Evolutionary conservation across 495 filamentous ascomycete genomes (phyloP), one percentile per base, ranked within the genome.

Genomic region (Neurospora sp.): DNA sequence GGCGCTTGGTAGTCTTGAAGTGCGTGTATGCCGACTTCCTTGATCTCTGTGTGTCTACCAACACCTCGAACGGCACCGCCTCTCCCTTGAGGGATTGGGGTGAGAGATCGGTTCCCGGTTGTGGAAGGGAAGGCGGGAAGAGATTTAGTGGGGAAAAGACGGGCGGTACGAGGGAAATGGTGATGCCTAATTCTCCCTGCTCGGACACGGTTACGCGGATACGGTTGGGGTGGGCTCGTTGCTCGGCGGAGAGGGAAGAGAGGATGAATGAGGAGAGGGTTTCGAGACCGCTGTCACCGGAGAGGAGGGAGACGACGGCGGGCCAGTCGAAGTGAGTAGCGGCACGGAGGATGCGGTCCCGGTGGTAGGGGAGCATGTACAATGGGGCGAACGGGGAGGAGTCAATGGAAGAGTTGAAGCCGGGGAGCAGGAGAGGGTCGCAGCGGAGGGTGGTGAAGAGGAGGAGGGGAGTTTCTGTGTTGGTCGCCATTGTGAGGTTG

Each of bases 311-410:
- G 6, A 84, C 72, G 9, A 85, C 89, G 10, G 74, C 75, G 5
- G 78, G 73, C 89, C 90, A 95, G 35, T 83, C 77, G 81, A 94
- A 97, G 73, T 92, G 82, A 39, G 82, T 81, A 0, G 92, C 93
- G 37, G 93, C 93, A 71, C 85, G 83, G 61, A 94, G 85, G 77
- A 98, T 88, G 70, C 87, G 93, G 77, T 96, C 91, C 27, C 88
- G 89, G 80, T 98, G 95, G 80, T 90, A 91, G 61, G 87, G 81
- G 14, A 97, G 87, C 83, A 98, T 92, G 82, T 97, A 97, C 77
- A 96, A 91, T 31, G 27, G 27, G 27, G 27, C 27, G 27, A 31
- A 31, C 27, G 27, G 27, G 27, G 27, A 31, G 27, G 27, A 31
- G 27, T 31, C 27, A 31, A 3, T 31, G 27, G 27, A 0, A 31